A percentile compares a stretch with the other conserved stretches of the same genome.
phyloP scores from a whole-genome alignment of 2,329 filamentous ascomycete species.

The Thielaviopsis ethacetica region DNA sequence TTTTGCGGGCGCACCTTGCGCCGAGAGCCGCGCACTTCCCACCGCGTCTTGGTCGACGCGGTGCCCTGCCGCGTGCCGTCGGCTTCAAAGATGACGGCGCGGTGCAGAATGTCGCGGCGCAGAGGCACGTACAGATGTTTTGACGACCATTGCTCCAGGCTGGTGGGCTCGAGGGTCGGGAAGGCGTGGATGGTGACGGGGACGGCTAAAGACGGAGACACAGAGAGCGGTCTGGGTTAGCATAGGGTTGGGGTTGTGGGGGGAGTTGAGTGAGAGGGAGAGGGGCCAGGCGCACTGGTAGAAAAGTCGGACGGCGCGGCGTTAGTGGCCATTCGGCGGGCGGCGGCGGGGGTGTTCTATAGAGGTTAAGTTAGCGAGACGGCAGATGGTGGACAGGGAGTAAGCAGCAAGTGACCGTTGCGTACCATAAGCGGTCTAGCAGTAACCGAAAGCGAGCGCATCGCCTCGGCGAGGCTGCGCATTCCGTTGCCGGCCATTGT shows the following conservation, averaged over 20 bases:
- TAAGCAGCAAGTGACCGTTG: no score
- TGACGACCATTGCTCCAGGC: constrained; percentile 60
- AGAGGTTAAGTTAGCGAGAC: not conserved
- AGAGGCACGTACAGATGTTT: constrained; percentile 78
- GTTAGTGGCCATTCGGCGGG: constrained; percentile 41
- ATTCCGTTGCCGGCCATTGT: constrained; percentile 31
- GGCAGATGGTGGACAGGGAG: no score
- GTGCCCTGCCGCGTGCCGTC: constrained; percentile 78
- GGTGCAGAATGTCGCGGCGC: constrained; percentile 80
- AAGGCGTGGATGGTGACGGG: constrained; percentile 80
- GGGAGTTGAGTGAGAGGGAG: not conserved
- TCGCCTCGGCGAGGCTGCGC: constrained; percentile 35
- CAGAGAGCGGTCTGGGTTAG: constrained; percentile 24
- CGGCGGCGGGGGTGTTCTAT: not conserved
- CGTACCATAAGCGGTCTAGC: not conserved
- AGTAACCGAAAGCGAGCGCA: constrained; percentile 25
- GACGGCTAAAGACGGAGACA: no score
- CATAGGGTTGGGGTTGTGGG: not conserved
- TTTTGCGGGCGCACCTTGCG: constrained; percentile 77
- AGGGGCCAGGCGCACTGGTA: constrained; percentile 24
- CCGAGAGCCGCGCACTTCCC: constrained; percentile 68
- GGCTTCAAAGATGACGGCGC: constrained; percentile 82
- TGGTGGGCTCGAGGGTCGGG: constrained; percentile 69
- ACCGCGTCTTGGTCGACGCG: constrained; percentile 65
- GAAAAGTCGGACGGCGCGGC: constrained; percentile 26